phyloP scores from a whole-genome alignment of 805 yeast species.

The Candida verbasci region DNA sequence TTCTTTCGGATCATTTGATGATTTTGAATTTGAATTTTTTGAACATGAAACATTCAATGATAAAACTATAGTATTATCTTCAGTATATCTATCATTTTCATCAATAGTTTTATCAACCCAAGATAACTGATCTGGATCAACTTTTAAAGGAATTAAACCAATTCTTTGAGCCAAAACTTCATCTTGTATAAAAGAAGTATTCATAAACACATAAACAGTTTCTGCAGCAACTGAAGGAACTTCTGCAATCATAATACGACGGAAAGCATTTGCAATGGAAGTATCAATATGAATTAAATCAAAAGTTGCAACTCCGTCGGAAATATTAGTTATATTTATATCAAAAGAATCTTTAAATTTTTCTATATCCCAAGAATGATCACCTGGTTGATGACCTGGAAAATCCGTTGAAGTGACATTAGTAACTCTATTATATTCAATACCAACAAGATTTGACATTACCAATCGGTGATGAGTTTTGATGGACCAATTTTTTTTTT shows the following conservation, averaged over 20 bases:
- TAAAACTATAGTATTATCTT: slow-evolving; percentile 84
- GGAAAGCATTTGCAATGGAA: slow-evolving; percentile 91
- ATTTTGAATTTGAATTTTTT: slow-evolving; percentile 69
- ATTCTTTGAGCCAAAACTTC: slow-evolving; percentile 95
- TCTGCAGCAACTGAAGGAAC: slow-evolving; percentile 97
- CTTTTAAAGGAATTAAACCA: slow-evolving; percentile 85
- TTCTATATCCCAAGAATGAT: slow-evolving; percentile 78
- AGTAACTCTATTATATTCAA: slow-evolving; percentile 87
- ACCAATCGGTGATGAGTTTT: neutral
- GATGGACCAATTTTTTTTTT: neutral
- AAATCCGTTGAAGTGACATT: slow-evolving; percentile 87
- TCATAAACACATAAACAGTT: slow-evolving; percentile 83
- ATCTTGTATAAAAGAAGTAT: slow-evolving; percentile 95
- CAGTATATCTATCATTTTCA: slow-evolving; percentile 67
- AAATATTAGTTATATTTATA: slow-evolving; percentile 60
- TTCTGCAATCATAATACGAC: slow-evolving; percentile 95
- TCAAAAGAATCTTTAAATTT: slow-evolving; percentile 66
- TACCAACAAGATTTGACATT: slow-evolving; percentile 57
- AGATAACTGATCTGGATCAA: slow-evolving; percentile 81
- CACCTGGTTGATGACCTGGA: slow-evolving; percentile 76
- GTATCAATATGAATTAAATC: slow-evolving; percentile 86
- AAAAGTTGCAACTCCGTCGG: slow-evolving; percentile 74
- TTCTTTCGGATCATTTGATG: slow-evolving; percentile 79
- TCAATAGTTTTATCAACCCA: slow-evolving; percentile 74
- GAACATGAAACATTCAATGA: slow-evolving; percentile 80